Evolutionary conservation across 1,139 yeast species (phyloP).

Genomic region (Diutina sp.): DNA sequence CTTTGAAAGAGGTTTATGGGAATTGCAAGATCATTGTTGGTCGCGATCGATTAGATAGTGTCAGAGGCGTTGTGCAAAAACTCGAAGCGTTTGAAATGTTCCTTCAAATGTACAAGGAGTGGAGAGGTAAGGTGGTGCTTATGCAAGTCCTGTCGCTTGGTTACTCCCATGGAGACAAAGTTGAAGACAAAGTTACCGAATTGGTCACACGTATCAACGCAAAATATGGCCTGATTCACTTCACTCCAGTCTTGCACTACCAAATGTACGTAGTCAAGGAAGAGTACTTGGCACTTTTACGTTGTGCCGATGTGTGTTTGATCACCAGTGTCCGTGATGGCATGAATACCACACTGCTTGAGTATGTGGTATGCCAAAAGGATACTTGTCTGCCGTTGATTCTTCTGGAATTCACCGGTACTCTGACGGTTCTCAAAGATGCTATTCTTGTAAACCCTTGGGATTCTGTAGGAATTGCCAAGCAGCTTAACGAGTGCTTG

Average conservation of each 20-base stretch:
- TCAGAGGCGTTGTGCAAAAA: slow-evolving; percentile 75
- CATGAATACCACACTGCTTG: slow-evolving; percentile 90
- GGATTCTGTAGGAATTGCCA: slow-evolving; percentile 91
- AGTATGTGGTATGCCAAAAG: slow-evolving; percentile 82
- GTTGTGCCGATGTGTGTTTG: slow-evolving; percentile 83
- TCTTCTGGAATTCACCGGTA: slow-evolving; percentile 87
- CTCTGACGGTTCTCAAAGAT: slow-evolving; percentile 67
- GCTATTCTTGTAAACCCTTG: slow-evolving; percentile 90
- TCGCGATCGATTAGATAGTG: slow-evolving; percentile 69
- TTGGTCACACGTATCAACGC: slow-evolving; percentile 71
- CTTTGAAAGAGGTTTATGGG: slow-evolving; percentile 54
- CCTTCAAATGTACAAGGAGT: slow-evolving; percentile 80
- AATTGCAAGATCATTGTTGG: slow-evolving; percentile 73
- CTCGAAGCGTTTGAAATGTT: slow-evolving; percentile 73
- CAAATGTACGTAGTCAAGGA: slow-evolving; percentile 81
- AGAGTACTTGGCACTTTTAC: slow-evolving; percentile 76
- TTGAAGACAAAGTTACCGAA: slow-evolving; percentile 73
- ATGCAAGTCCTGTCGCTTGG: slow-evolving; percentile 86
- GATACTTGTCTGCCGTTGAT: slow-evolving; percentile 62
- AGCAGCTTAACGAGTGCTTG: slow-evolving; percentile 62
- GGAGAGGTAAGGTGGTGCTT: slow-evolving; percentile 78
- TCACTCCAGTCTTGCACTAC: slow-evolving; percentile 80
- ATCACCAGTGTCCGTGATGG: slow-evolving; percentile 92
- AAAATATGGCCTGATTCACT: slow-evolving; percentile 67
- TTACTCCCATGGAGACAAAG: slow-evolving; percentile 34